Base-by-base conservation (phyloP, 2,329 filamentous ascomycete genomes). In the Pyrenophora tritici-repentis region DNA sequence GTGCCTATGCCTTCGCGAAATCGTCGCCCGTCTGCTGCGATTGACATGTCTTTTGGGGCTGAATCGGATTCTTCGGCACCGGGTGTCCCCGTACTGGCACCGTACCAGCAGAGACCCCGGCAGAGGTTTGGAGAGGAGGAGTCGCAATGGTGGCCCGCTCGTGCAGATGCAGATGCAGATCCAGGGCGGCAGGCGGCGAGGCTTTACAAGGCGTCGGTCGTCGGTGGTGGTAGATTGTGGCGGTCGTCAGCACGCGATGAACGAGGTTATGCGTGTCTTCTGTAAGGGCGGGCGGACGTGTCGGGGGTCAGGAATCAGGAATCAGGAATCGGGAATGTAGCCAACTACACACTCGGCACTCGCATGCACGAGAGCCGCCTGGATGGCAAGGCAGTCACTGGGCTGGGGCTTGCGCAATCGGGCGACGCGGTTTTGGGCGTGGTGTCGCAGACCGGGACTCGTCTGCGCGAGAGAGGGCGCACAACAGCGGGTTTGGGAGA, bases 1-100 rank as follows among this genome's bases (percentile, higher is more conserved):
- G 70, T 75, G 69, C 72, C 72, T 72, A 75, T 73, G 72, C 71
- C 72, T 74, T 73, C 72, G 71, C 72, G 72, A 66, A 70, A 65
- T 74, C 63, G 67, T 71, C 66, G 67, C 58, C 62, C 58, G 64
- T 63, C 65, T 68, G 59, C 65, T 66, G 58, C 66, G 58, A 67
- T 68, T 70, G 66, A 70, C 73, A 75, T 75, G 58, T 73, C 72
- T 68, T 61, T 65, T 51, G 39, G 45, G 49, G 42, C 45, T 41
- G 46, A 42, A 35, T 48, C 39, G 31, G 50, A 40, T 37, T 20
- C 36, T 35, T 47, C 49, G 51, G 47, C 58, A 50, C 60, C 53
- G 58, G 59, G 54, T 47, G 63, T 52, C 54, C 48, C 51, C 42
- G 51, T 55, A 45, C 62, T 63, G 62, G 62, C 56, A 48, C 39